Percentiles rank a stretch among this genome's conserved stretches.
These are phyloP conservation scores for Akanthomyces dipterigenus DNA, from an alignment of 2,329 filamentous ascomycete species.

Conservation along the genomic window DNA sequence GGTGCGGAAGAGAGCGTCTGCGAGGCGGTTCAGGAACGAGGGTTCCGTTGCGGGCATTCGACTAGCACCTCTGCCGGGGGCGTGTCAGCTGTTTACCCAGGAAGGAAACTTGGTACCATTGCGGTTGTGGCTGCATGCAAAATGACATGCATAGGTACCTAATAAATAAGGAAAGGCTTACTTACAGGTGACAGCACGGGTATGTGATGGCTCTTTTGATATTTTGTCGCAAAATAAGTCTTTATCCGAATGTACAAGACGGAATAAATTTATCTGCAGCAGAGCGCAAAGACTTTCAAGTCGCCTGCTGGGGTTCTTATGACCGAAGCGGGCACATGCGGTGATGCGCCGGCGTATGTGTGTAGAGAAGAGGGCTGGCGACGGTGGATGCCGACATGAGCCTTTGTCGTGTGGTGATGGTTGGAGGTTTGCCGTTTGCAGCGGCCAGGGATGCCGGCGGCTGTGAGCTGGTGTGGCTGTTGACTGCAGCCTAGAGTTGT, in stretches of 20 bases:
- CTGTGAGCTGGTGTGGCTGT: no score
- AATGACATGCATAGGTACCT: no score
- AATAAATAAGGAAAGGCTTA: no score
- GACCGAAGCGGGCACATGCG: conserved; percentile 37
- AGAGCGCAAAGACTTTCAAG: conserved; percentile 62
- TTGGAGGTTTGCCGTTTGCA: neutral
- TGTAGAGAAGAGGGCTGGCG: conserved; percentile 12
- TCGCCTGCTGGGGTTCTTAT: conserved; percentile 49
- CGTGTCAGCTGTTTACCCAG: conserved; percentile 1
- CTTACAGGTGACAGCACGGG: neutral
- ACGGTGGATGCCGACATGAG: conserved; percentile 15
- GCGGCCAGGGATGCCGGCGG: neutral
- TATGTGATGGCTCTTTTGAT: neutral
- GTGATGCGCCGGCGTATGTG: conserved; percentile 26
- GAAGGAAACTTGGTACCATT: neutral
- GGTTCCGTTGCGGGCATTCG: neutral
- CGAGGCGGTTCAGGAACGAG: neutral
- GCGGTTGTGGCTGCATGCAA: neutral
- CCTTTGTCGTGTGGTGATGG: neutral
- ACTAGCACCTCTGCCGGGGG: neutral
- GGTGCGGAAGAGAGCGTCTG: neutral
- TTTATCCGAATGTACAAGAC: conserved; percentile 26
- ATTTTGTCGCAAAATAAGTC: neutral
- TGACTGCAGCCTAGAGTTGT: no score
- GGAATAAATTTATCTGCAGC: conserved; percentile 33